These are phyloP conservation scores for Saccharomycopsis guyanensis DNA, from an alignment of 805 yeast species.

Conservation along the genomic window DNA sequence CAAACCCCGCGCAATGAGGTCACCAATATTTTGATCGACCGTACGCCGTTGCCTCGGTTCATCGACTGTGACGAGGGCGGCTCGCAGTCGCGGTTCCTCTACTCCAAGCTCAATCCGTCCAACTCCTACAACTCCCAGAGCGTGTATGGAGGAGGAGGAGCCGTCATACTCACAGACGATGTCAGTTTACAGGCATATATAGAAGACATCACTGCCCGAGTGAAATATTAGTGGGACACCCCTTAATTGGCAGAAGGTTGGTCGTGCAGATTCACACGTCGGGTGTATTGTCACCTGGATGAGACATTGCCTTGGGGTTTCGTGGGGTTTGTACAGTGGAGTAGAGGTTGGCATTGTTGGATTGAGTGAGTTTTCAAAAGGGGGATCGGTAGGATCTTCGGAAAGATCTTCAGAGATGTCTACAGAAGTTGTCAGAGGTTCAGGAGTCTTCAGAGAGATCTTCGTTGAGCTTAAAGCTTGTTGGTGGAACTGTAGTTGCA, in stretches of 20 bases:
- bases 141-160: conserved; percentile 39
- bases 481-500: no score
- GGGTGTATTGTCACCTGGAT: neutral
- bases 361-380: no score
- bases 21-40: conserved; percentile 78
- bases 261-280: neutral
- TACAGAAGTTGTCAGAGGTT: no score
- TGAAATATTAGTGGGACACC: neutral
- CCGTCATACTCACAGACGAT: conserved; percentile 26
- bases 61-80: conserved; percentile 98
- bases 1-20: conserved; percentile 91
- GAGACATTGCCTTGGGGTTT: no score
- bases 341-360: no score
- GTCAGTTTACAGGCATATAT: conserved; percentile 18
- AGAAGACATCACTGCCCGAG: conserved; percentile 16
- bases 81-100: conserved; percentile 93
- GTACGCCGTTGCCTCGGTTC: conserved; percentile 97
- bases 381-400: no score
- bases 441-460: no score
- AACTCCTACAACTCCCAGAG: conserved; percentile 62
- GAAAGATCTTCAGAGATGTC: no score
- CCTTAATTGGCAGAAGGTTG: neutral
- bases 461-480: no score
- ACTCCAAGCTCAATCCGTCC: conserved; percentile 92
- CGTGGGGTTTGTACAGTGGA: no score